A percentile compares a stretch with the other conserved stretches of the same genome.
Conservation (phyloP, 2,329 filamentous ascomycete genomes). For the Tolypocladium inflatum region DNA sequence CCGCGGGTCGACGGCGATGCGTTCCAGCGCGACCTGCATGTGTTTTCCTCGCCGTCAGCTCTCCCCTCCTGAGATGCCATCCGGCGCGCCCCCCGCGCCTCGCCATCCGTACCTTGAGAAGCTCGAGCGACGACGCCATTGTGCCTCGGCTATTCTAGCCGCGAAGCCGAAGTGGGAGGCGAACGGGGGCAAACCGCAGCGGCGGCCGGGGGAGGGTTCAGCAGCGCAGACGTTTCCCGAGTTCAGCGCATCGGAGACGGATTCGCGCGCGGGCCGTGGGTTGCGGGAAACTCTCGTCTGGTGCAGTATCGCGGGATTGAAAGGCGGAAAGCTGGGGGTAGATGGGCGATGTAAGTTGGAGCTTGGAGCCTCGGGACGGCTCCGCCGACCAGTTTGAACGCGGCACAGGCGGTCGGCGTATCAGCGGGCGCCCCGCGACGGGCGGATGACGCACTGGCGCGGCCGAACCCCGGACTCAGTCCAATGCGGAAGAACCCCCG, state of each 20-base stretch:
- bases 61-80: not conserved
- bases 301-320: not conserved
- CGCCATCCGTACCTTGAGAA: slow-evolving; percentile 11
- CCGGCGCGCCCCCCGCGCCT: not conserved
- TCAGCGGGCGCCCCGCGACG: not conserved
- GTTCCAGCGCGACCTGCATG: slow-evolving; percentile 58
- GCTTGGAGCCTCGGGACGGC: not conserved
- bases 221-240: not conserved
- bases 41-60: not conserved
- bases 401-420: not conserved
- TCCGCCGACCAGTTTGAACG: not conserved
- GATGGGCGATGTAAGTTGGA: not conserved
- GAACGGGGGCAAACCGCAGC: not conserved
- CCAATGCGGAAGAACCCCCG: not conserved
- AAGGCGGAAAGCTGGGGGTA: not conserved
- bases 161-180: not conserved
- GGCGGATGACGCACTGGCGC: not conserved
- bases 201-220: not conserved
- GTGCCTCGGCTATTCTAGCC: slow-evolving; percentile 5
- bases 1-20: slow-evolving; percentile 68
- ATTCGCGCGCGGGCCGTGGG: not conserved
- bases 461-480: not conserved
- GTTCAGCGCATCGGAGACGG: not conserved
- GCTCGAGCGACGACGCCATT: slow-evolving; percentile 12
- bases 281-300: not conserved